Base-by-base conservation (phyloP, 2,329 filamentous ascomycete species). In the Aureobasidium zeae region DNA sequence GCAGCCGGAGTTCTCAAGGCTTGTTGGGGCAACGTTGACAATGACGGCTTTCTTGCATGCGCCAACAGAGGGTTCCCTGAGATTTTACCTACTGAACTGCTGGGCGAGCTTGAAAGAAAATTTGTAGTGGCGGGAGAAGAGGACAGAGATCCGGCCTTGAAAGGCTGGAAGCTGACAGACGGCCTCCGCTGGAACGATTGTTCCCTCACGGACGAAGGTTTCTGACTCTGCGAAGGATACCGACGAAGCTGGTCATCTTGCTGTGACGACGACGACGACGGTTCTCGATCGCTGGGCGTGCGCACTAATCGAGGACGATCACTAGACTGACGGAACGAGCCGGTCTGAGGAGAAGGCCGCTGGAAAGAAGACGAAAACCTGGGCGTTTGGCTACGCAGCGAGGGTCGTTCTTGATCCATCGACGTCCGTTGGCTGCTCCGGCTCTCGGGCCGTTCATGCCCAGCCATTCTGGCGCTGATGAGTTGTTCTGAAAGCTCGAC, bases 141-240 rank as follows among this genome's bases (percentile, higher is more conserved):
- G 2, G 88, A 94, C n/a, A 96, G 70, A 1, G 89, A 93, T 9
- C 89, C 89, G 11, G 88, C 86, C 63, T 98, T 98, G 69, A 98
- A 98, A 0, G 89, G 88, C 54, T 93, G 86, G 55, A 95, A 94
- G 1, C 86, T 93, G 16, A 94, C 77, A 0, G 86, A 95, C 5
- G 84, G 81, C 42, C 86, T 77, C 53, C 87, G 76, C 42, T 72
- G 72, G 35, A 73, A 63, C 56, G 11, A 58, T 25, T 16, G 67
- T 69, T 31, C 58, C 59, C 33, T 83, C 77, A 32, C 9, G 7
- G 36, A 39, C 3, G 36, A 39, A 10, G 37, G 37, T 30, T 29
- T 33, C 20, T 35, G 26, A 16, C 44, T 34, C 17, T 33, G 34
- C 28, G 34, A 46, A 9, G 30, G 32, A 33, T 28, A 26, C 25